These are phyloP conservation scores for Sarcocystis neurona DNA, from an alignment of 169 alveolate species.

Conservation along the genomic window DNA sequence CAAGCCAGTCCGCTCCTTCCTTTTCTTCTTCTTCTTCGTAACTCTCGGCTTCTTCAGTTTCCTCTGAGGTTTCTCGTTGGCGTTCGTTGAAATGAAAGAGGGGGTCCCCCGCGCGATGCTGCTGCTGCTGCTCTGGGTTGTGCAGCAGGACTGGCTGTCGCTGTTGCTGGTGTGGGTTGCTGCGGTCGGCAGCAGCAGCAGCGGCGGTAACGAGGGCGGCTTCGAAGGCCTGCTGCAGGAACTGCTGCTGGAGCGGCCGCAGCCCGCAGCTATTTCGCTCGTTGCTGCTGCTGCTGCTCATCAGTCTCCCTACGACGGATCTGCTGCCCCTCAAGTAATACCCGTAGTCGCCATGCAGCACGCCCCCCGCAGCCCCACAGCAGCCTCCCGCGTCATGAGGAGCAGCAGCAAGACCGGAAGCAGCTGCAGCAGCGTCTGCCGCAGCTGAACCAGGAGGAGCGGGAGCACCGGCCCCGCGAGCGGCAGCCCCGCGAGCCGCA, in stretches of 20 bases:
- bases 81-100: no score
- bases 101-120: no score
- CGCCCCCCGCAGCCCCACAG: no score
- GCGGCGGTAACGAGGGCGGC: conserved; percentile 4
- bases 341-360: neutral
- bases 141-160: neutral
- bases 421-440: neutral
- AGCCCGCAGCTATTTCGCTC: neutral
- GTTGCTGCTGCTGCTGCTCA: conserved; percentile 11
- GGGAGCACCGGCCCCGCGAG: no score
- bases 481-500: no score
- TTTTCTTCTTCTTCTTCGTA: neutral
- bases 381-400: neutral
- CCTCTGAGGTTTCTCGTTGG: neutral
- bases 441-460: no score
- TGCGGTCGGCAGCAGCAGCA: neutral
- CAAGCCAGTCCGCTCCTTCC: neutral
- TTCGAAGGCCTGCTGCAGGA: conserved; percentile 30
- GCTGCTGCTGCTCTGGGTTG: no score
- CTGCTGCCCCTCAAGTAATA: conserved; percentile 8
- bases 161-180: neutral
- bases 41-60: neutral
- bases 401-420: neutral
- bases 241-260: conserved; percentile 27
- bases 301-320: conserved; percentile 19